Conservation (phyloP, 2,329 filamentous ascomycete species). For the Microdochium trichocladiopsis region DNA sequence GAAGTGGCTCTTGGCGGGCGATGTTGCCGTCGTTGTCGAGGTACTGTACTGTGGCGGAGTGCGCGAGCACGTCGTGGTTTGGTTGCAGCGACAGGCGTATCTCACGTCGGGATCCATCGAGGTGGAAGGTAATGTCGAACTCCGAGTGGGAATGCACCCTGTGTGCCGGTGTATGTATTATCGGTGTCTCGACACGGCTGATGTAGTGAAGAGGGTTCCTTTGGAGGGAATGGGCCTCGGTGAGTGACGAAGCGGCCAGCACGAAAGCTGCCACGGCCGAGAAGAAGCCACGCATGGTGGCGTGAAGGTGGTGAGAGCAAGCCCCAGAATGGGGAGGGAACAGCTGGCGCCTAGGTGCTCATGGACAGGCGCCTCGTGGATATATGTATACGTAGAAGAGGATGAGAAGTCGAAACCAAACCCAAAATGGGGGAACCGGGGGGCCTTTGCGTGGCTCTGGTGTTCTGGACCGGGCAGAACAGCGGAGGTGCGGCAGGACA, state of each 20-base stretch:
- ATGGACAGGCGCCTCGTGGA: background rate
- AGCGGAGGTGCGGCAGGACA: too few relatives aligned
- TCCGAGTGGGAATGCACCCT: constrained; percentile 72
- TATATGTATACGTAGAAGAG: background rate
- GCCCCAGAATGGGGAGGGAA: constrained; percentile 13
- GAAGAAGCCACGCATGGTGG: constrained; percentile 21
- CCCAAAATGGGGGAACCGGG: too few relatives aligned
- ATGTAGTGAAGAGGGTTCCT: constrained; percentile 74
- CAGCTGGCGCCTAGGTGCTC: constrained; percentile 2
- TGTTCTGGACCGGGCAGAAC: too few relatives aligned
- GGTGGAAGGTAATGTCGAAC: constrained; percentile 78
- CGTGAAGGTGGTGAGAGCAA: constrained; percentile 5
- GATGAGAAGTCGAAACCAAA: too few relatives aligned
- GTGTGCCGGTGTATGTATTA: constrained; percentile 72
- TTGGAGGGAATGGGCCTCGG: constrained; percentile 59
- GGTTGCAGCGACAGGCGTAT: constrained; percentile 79
- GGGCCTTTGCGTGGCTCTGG: too few relatives aligned
- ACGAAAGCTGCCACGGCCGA: constrained; percentile 16
- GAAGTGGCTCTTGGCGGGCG: constrained; percentile 57
- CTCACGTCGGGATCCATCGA: constrained; percentile 59
- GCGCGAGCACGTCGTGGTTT: constrained; percentile 81
- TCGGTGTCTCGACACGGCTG: constrained; percentile 64
- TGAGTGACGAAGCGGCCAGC: constrained; percentile 19
- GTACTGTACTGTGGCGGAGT: constrained; percentile 68
- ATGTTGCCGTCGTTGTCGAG: constrained; percentile 66